Evolutionary conservation across 352 stramenopile species (phyloP).

Genomic region (Pythium folliculosum): DNA sequence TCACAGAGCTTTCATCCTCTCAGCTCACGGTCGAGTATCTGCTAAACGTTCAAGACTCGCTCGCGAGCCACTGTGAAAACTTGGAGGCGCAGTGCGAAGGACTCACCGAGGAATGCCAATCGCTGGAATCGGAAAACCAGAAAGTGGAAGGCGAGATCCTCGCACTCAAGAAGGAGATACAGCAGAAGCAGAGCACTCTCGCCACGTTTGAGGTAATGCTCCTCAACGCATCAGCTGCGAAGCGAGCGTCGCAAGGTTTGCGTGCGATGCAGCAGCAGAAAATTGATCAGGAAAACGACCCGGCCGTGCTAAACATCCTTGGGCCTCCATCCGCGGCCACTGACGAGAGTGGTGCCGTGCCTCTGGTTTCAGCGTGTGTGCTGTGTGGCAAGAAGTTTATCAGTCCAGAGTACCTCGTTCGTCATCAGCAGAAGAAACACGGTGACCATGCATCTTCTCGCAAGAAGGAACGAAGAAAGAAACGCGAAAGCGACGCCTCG

Average conservation of each 20-base stretch:
- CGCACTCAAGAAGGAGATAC: constrained; percentile 74
- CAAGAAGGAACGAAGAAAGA: constrained; percentile 31
- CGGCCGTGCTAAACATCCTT: constrained; percentile 10
- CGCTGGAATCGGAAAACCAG: constrained; percentile 64
- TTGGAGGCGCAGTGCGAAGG: constrained; percentile 73
- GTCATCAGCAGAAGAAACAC: constrained; percentile 69
- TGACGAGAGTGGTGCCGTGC: constrained; percentile 44
- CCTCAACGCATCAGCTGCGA: constrained; percentile 52
- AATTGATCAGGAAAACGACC: constrained; percentile 26
- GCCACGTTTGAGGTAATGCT: constrained; percentile 83
- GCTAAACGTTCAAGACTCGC: constrained; percentile 82
- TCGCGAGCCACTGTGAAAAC: constrained; percentile 62
- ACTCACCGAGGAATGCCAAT: constrained; percentile 58
- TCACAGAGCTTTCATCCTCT: constrained; percentile 4
- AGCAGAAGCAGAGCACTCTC: constrained; percentile 80
- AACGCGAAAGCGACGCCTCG: constrained; percentile 14
- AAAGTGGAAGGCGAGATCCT: constrained; percentile 58
- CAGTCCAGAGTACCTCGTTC: constrained; percentile 68
- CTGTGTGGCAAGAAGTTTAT: constrained; percentile 80
- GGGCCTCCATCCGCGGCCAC: neutral
- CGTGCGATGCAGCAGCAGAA: constrained; percentile 7
- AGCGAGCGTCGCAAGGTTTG: constrained; percentile 9
- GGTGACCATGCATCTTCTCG: constrained; percentile 6
- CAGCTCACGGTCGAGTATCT: constrained; percentile 84
- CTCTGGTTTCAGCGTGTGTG: constrained; percentile 41